Conservation (phyloP, 306 rosid genomes). For the Glycine latifolia region DNA sequence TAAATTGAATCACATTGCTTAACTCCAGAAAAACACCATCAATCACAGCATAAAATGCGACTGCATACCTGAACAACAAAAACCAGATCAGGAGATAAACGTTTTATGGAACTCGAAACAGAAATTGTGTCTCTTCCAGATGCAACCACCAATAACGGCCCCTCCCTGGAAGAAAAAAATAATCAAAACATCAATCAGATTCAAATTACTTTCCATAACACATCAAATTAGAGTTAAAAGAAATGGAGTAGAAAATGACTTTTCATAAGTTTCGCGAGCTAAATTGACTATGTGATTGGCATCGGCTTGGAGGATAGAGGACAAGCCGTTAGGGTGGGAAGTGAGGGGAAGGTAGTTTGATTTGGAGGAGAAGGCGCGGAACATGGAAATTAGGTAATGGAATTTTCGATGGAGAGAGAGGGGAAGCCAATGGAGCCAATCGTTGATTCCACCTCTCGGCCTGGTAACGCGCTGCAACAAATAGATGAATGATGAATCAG, state of each 20-base stretch:
- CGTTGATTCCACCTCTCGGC: conserved; percentile 83
- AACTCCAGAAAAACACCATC: background rate
- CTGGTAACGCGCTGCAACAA: conserved; percentile 79
- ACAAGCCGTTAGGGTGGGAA: conserved; percentile 55
- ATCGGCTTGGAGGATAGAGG: conserved; percentile 85
- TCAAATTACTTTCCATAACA: background rate
- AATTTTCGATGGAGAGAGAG: conserved; percentile 73
- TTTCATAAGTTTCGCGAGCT: conserved; percentile 77
- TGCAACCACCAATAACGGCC: conserved; percentile 91
- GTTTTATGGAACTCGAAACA: conserved; percentile 81
- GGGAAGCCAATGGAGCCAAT: conserved; percentile 96
- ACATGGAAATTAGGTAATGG: background rate
- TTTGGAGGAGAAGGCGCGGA: conserved; percentile 33
- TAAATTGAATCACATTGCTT: conserved; percentile 11
- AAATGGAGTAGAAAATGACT: conserved; percentile 56
- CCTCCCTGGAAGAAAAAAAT: conserved; percentile 61
- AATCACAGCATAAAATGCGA: conserved; percentile 16
- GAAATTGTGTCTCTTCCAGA: conserved; percentile 92
- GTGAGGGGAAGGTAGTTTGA: conserved; percentile 54
- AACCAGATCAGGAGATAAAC: conserved; percentile 74
- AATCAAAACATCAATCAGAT: conserved; percentile 34
- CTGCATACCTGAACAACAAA: conserved; percentile 86
- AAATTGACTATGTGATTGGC: conserved; percentile 69
- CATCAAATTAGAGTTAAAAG: conserved; percentile 31
- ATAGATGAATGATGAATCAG: background rate